Percentiles rank a stretch among this genome's conserved stretches.
phyloP scores from a whole-genome alignment of 768 basidiomycete species.

The Mycena capillaripes region DNA sequence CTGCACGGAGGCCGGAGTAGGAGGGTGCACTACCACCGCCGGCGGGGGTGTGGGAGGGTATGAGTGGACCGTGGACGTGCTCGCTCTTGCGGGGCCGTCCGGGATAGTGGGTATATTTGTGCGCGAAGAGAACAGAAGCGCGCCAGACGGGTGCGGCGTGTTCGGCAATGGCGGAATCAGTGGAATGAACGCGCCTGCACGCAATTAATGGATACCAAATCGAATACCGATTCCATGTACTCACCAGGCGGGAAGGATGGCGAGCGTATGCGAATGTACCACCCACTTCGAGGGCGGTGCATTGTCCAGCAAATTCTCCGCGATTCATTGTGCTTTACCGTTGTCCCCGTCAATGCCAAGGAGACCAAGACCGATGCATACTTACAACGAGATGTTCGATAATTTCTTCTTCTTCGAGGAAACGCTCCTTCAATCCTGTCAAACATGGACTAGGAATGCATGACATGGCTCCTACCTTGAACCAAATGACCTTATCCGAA shows the following conservation, averaged over 20 bases:
- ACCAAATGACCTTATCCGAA: constrained; percentile 75
- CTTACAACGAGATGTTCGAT: constrained; percentile 78
- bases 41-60: constrained; percentile 71
- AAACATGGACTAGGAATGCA: constrained; percentile 11
- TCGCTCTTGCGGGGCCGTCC: constrained; percentile 50
- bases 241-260: constrained; percentile 73
- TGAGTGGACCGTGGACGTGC: constrained; percentile 59
- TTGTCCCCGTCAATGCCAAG: not conserved
- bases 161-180: constrained; percentile 63
- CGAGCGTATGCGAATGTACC: constrained; percentile 85
- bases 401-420: constrained; percentile 80
- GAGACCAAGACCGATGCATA: not conserved
- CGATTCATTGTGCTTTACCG: constrained; percentile 73
- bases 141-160: constrained; percentile 64
- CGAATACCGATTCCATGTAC: not conserved
- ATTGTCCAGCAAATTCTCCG: constrained; percentile 80
- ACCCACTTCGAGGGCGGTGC: constrained; percentile 84
- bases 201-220: no score
- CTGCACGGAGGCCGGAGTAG: constrained; percentile 48
- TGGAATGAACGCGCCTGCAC: constrained; percentile 63
- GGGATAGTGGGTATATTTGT: constrained; percentile 53
- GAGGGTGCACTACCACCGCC: constrained; percentile 45
- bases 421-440: constrained; percentile 71
- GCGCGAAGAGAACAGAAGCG: constrained; percentile 66
- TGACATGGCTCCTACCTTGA: constrained; percentile 64